Evolutionary conservation across 31 red algal genomes (phyloP), one percentile per base, ranked within the genome.

Genomic region (Asparagopsis taxiformis): DNA sequence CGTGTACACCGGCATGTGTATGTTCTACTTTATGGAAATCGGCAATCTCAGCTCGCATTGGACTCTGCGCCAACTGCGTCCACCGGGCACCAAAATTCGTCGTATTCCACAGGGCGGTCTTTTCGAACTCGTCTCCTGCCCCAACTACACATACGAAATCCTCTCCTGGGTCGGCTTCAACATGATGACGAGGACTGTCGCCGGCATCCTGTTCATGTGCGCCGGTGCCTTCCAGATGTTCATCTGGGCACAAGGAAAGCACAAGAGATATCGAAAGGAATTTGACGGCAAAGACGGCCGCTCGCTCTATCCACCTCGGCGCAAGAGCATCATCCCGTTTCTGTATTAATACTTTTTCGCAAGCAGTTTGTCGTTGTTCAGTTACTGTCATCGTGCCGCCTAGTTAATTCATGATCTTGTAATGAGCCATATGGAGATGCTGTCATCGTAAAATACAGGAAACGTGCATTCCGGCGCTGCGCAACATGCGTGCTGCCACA

Each of bases 101-200:
- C 59, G 62, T 39, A 97, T 97, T 65, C 93, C 93, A 22, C 25
- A 61, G 4, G 93, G 89, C 13, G 84, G 84, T 36, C 69, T 88
- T 25, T 97, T 97, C 50, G 93, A 97, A 38, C 82, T 49, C n/a
- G 93, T 97, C 4, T 80, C 88, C 15, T 97, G 93, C 55, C 93
- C 93, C 1, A 97, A 97, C 57, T 97, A 97, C 62, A 87, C 89
- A 22, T 72, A 32, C 2, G 93, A 97, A 65, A 91, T 97, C 38
- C 28, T 87, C 36, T 74, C 93, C 2, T 97, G 93, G 93, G 29
- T 97, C 1, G 81, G 87, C 17, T 97, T 97, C 52, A 92, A 92
- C 23, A 20, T 88, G 20, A 79, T 83, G 71, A 92, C 79, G 25
- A 68, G 43, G n/a, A 91, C 86, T 11, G 53, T 88, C 20, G 65